A percentile compares a stretch with the other conserved stretches of the same genome.
Evolutionary conservation across 257 asterid genomes (phyloP).

Genomic region (Solanum bukasovii): DNA sequence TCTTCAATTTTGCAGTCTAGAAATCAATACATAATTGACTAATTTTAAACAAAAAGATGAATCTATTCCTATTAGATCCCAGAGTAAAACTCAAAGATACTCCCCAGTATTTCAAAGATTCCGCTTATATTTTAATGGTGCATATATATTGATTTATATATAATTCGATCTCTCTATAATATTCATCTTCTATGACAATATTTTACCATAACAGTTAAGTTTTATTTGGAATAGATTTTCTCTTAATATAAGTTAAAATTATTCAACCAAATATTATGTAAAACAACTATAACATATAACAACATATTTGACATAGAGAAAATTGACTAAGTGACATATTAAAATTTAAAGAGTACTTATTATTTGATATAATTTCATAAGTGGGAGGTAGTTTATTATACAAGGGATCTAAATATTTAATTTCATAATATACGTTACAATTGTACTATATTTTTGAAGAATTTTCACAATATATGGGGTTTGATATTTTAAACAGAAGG

Average conservation of each 20-base stretch:
- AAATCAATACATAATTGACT: neutral
- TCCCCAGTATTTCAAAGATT: neutral
- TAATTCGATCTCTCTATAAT: neutral
- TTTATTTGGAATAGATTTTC: neutral
- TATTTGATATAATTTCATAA: neutral
- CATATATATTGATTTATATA: neutral
- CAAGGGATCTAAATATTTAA: neutral
- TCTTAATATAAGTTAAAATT: neutral
- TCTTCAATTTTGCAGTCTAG: neutral
- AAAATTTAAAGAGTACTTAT: neutral
- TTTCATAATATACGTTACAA: neutral
- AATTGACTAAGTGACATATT: neutral
- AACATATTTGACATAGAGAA: neutral
- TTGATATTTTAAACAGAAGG: neutral
- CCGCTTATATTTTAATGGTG: neutral
- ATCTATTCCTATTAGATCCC: neutral
- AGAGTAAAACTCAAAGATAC: neutral
- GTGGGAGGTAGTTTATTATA: neutral
- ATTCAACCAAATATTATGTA: neutral
- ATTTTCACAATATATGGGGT: neutral
- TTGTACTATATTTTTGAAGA: neutral
- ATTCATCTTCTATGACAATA: neutral
- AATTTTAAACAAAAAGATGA: neutral
- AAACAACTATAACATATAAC: neutral
- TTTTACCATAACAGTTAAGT: fast-evolving